Evolutionary conservation across 202 grass and related monocot species (phyloP).

Genomic region (Zizania palustris): DNA sequence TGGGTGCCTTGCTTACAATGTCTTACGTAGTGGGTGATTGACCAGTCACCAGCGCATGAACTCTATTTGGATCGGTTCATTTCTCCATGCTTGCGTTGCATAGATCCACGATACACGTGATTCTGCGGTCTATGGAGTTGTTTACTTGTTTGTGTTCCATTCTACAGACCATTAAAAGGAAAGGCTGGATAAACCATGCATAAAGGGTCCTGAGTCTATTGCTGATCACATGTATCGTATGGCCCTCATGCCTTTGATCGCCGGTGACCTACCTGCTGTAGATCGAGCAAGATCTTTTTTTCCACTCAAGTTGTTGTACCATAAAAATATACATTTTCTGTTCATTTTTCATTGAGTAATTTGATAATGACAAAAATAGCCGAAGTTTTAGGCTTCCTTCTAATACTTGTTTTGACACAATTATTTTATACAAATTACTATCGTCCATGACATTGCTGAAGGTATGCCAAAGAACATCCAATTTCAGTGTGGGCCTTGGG

Average conservation of each 20-base stretch:
- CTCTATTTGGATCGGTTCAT: constrained; percentile 15
- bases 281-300: constrained; percentile 72
- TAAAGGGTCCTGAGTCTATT: constrained; percentile 89
- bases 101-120: constrained; percentile 1
- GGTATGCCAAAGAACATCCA: constrained; percentile 46
- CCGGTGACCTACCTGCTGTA: constrained; percentile 62
- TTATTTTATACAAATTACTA: constrained; percentile 67
- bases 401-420: neutral
- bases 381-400: neutral
- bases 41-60: neutral
- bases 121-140: constrained; percentile 3
- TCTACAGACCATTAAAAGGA: constrained; percentile 88
- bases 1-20: neutral
- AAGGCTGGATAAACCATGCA: constrained; percentile 93
- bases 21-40: neutral
- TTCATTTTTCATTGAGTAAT: neutral
- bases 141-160: constrained; percentile 2
- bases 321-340: neutral
- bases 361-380: neutral
- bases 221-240: constrained; percentile 98
- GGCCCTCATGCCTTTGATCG: constrained; percentile 87
- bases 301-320: neutral
- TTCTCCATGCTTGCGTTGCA: neutral
- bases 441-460: constrained; percentile 99
- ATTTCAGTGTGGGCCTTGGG: neutral